These are phyloP conservation scores for Zalerion maritima DNA, from an alignment of 495 filamentous ascomycete species.

Conservation along the genomic window DNA sequence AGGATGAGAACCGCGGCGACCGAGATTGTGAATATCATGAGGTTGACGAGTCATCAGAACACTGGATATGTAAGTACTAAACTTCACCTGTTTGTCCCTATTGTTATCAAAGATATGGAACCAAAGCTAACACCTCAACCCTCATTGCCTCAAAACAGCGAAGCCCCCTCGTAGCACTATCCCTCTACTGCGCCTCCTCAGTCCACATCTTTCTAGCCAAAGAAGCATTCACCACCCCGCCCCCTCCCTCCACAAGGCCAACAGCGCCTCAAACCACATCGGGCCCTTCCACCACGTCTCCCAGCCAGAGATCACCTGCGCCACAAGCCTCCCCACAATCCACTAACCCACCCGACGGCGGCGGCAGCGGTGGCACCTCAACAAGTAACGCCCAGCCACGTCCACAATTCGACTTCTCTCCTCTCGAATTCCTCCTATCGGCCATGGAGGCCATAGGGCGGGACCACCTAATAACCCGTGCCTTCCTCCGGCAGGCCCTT, in stretches of 20 bases:
- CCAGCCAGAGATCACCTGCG: constrained; percentile 14
- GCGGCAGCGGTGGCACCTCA: too few species aligned
- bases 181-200: constrained; percentile 27
- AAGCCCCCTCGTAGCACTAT: constrained; percentile 23
- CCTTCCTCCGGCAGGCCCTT: constrained; percentile 25
- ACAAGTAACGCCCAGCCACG: too few species aligned
- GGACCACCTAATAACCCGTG: constrained; percentile 21
- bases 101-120: constrained; percentile 1
- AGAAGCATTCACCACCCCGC: too few species aligned
- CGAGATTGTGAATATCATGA: constrained; percentile 30
- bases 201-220: constrained; percentile 22
- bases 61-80: constrained; percentile 11
- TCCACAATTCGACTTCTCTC: too few species aligned
- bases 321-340: background rate
- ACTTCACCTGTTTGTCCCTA: background rate
- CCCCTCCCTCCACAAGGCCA: too few species aligned
- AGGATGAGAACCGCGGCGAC: constrained; percentile 22
- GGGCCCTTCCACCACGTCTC: too few species aligned
- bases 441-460: constrained; percentile 23
- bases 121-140: background rate
- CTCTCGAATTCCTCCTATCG: constrained; percentile 25
- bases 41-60: constrained; percentile 17
- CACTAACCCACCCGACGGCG: constrained; percentile 12
- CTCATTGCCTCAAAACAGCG: constrained; percentile 15
- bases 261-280: too few species aligned